Evolutionary conservation across 768 basidiomycete species (phyloP), one percentile per base, ranked within the genome.

Genomic region (Suillus weaverae): DNA sequence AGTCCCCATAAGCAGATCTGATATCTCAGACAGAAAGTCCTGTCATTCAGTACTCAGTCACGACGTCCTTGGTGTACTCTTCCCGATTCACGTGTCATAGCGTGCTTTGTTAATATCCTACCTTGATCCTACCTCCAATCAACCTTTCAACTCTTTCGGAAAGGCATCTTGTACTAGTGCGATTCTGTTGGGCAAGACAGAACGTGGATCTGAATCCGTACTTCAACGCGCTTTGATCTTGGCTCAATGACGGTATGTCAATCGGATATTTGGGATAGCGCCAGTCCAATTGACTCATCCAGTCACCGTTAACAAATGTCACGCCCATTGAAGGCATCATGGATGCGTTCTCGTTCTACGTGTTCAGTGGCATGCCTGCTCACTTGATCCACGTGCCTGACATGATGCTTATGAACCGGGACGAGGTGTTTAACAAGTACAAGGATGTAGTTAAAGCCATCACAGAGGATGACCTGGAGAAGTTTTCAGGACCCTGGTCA

Each of bases 321-420:
- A n/a, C 13, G 36, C 22, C 8, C 22, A 36, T 38, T 9, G n/a
- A 56, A 36, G 56, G 38, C 38, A 39, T 57, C 38, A 6, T 57
- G n/a, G 26, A 57, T 43, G 64, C 32, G 18, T 56, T 35, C 16
- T 36, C 51, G 0, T 61, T 36, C 56, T 72, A 68, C 20, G 63
- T 69, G 26, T 53, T 65, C 35, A 73, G 71, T n/a, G 62, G 67
- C 20, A 56, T 71, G 33, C 71, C 72, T 32, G 50, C 70, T 4
- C 66, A 59, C 26, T 64, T 71, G 14, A 62, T 72, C 41, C 59
- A 63, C 36, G 61, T 71, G 38, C 46, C 55, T 30, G 70, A 71
- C 9, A 73, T 64, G 70, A 36, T 41, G 20, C 62, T 69, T 13
- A 46, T 71, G 2, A 62, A 60, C 6, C 63, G 67, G 35, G 36